These are phyloP conservation scores for Pichia sp. DNA, from an alignment of 1,139 yeast species.

Conservation along the genomic window DNA sequence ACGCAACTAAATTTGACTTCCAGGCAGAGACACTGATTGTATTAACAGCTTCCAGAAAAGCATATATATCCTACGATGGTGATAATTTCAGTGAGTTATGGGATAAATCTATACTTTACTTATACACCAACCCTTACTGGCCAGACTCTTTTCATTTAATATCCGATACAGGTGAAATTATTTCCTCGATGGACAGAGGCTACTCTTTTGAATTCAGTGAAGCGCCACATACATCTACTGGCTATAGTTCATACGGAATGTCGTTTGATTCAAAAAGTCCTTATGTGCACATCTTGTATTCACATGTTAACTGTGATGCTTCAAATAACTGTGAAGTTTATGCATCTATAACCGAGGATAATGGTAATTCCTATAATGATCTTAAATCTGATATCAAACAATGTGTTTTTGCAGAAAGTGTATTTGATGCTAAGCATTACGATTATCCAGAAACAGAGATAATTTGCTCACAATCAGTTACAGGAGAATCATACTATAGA, in stretches of 20 bases:
- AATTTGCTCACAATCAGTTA: conserved; percentile 48
- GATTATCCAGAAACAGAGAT: conserved; percentile 48
- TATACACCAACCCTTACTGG: conserved; percentile 56
- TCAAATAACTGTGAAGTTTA: conserved; percentile 46
- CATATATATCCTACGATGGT: conserved; percentile 72
- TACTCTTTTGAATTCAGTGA: conserved; percentile 38
- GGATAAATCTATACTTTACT: conserved; percentile 46
- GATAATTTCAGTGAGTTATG: conserved; percentile 37
- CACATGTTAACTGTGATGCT: conserved; percentile 54
- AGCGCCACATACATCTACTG: conserved; percentile 41
- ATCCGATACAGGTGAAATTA: conserved; percentile 48
- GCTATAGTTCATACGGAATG: conserved; percentile 26
- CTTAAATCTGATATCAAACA: conserved; percentile 47
- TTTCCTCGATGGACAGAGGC: conserved; percentile 59
- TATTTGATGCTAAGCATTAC: conserved; percentile 35
- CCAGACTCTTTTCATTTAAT: conserved; percentile 63
- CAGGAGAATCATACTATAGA: conserved; percentile 23
- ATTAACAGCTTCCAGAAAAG: conserved; percentile 46
- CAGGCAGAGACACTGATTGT: conserved; percentile 71
- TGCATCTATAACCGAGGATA: conserved; percentile 59
- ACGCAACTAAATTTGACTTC: conserved; percentile 11
- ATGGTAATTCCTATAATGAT: conserved; percentile 54
- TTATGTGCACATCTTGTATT: conserved; percentile 65
- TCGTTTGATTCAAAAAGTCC: conserved; percentile 55
- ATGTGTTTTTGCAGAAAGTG: conserved; percentile 67